Evolutionary conservation across 768 basidiomycete genomes (phyloP).

Genomic region (Suillus occidentalis): DNA sequence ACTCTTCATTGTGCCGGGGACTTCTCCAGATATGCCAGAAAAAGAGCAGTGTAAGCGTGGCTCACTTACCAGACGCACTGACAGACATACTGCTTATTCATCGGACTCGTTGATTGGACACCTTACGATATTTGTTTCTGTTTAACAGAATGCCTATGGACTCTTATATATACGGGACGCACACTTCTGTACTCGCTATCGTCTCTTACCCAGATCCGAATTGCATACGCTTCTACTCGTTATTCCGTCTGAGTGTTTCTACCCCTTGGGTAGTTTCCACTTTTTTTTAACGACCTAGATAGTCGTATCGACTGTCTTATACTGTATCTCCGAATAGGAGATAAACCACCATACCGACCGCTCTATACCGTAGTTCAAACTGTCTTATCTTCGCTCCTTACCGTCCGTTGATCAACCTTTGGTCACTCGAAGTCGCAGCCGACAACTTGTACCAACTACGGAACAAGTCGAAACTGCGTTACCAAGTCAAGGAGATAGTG

Average conservation of each 20-base stretch:
- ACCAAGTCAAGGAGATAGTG: not conserved
- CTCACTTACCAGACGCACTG: no score
- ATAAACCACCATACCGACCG: not conserved
- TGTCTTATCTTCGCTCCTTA: not conserved
- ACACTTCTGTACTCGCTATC: not conserved
- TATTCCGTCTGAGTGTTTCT: not conserved
- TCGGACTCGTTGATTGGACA: no score
- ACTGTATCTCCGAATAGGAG: not conserved
- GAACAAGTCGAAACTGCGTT: not conserved
- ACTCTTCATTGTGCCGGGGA: no score
- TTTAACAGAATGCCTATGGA: no score
- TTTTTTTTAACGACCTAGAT: not conserved
- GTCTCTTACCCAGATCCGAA: not conserved
- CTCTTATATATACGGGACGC: not conserved
- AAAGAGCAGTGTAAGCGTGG: no score
- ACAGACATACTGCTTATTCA: no score
- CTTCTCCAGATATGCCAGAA: no score
- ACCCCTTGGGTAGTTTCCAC: not conserved
- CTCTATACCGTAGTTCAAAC: not conserved
- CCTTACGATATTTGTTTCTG: no score
- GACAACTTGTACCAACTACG: not conserved
- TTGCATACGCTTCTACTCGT: not conserved
- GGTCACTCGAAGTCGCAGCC: not conserved
- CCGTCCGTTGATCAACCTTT: not conserved
- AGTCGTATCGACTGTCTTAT: no score